Evolutionary conservation across 2,329 filamentous ascomycete genomes (phyloP), one percentile per base, ranked within the genome.

Genomic region (Aspergillus sp.): DNA sequence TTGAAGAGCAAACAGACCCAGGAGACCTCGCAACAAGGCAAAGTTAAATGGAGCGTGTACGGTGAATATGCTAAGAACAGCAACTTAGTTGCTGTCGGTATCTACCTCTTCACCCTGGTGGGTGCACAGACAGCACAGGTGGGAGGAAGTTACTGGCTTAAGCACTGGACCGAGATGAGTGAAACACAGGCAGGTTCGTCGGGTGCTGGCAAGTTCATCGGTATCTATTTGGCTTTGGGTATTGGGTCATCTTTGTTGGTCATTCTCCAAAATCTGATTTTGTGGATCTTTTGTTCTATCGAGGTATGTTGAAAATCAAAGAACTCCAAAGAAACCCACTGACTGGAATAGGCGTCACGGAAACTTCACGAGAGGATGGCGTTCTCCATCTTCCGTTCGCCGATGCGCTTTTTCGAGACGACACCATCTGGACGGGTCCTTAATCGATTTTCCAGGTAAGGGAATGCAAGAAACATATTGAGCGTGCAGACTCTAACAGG

Each of bases 231-330:
- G 76, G 91, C 89, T 15, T 90, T 99, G 75, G 96, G 95, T 48
- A 84, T 99, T 51, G 93, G 93, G 33, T 88, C 90, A 24, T 89
- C 95, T 41, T 82, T 85, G 44, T 81, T 99, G 62, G 93, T 96
- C 3, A 91, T 98, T 42, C 71, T 96, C 30, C 95, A 98, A 76
- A 98, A 93, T 5, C 79, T 99, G 66, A 92, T 99, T 63, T 82
- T 99, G 27, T 99, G 95, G 95, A 98, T 99, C 64, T 98, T 99
- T 79, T 99, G 96, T 78, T 98, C 95, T 4, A 99, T 99, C 62
- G 95, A 99, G 84, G 89, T 91, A 80, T 69, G 80, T 51, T n/a
- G n/a, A 34, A 5, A 17, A n/a, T 12, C 9, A 12, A 46, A 30
- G 27, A 34, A 46, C 13, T 54, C 13, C 34, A 5, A n/a, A 62